Percentiles rank a stretch among this genome's conserved stretches.
phyloP scores from a whole-genome alignment of 2,329 filamentous ascomycete genomes.

The Xenosphaeropsis pyriputrescens region DNA sequence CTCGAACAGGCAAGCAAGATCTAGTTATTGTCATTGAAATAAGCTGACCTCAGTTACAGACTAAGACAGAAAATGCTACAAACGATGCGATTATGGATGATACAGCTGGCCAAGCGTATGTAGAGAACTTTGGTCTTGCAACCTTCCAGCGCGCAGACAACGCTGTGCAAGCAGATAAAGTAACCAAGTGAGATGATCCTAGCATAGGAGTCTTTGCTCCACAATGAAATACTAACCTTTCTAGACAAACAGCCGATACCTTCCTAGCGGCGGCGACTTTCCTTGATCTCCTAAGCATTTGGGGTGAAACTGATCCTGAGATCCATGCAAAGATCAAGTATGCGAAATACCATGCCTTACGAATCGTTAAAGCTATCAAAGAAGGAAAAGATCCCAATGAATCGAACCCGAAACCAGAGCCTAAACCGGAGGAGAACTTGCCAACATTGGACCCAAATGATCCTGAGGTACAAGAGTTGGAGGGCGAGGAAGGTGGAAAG shows the following conservation, averaged over 20 bases:
- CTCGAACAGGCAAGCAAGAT: slow-evolving; percentile 50
- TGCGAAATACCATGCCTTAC: slow-evolving; percentile 86
- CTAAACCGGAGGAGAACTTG: slow-evolving; percentile 26
- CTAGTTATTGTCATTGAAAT: no score
- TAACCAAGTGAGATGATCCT: slow-evolving; percentile 55
- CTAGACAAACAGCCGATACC: slow-evolving; percentile 83
- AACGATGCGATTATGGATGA: slow-evolving; percentile 83
- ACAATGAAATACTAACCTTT: slow-evolving; percentile 1
- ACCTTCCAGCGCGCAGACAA: slow-evolving; percentile 76
- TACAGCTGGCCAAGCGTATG: slow-evolving; percentile 72
- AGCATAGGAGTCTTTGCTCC: not conserved
- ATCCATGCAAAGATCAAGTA: slow-evolving; percentile 81
- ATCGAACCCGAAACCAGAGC: slow-evolving; percentile 59
- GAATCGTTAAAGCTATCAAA: slow-evolving; percentile 83
- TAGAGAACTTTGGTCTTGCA: slow-evolving; percentile 86
- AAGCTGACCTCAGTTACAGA: slow-evolving; percentile 23
- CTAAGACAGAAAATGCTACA: slow-evolving; percentile 55
- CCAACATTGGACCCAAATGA: slow-evolving; percentile 45
- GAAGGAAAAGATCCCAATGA: slow-evolving; percentile 86
- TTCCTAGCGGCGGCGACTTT: slow-evolving; percentile 90
- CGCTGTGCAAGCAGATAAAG: slow-evolving; percentile 68
- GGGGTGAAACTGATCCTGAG: slow-evolving; percentile 63
- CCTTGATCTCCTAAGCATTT: slow-evolving; percentile 75
- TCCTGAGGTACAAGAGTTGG: slow-evolving; percentile 44
- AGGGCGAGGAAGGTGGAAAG: slow-evolving; percentile 25